Evolutionary conservation across 306 rosid species (phyloP).

Genomic region (Acacia crassicarpa): DNA sequence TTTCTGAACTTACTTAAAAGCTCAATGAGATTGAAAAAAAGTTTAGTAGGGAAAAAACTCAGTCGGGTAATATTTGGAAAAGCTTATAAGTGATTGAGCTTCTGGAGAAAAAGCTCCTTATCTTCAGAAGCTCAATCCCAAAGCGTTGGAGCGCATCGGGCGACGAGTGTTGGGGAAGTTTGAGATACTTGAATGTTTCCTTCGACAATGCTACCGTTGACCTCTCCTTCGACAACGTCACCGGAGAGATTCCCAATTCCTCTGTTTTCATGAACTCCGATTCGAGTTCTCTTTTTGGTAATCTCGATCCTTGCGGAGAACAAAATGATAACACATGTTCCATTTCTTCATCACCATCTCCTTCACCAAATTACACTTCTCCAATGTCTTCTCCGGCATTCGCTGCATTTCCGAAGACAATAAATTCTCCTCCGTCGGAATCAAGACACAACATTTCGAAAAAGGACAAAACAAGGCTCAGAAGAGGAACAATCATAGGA

Average conservation of each 20-base stretch:
- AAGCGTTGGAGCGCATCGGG: no score
- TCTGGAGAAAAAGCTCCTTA: no score
- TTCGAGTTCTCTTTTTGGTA: conserved; percentile 49
- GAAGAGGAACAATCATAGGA: conserved; percentile 56
- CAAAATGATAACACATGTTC: conserved; percentile 52
- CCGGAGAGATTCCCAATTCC: conserved; percentile 62
- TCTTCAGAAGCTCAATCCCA: no score
- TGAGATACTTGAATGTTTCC: conserved; percentile 63
- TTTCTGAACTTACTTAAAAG: no score
- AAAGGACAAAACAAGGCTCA: conserved; percentile 41
- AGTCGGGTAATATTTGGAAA: no score
- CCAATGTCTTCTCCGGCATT: conserved; percentile 80
- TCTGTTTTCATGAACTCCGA: conserved; percentile 46
- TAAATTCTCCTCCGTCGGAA: conserved; percentile 44
- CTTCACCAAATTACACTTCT: conserved; percentile 35
- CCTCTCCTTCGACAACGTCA: conserved; percentile 68
- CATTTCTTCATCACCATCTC: conserved; percentile 57
- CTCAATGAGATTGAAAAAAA: no score
- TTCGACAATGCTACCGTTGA: conserved; percentile 72
- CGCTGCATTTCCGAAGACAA: conserved; percentile 69
- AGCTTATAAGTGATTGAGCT: no score
- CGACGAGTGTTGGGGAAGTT: conserved; percentile 8
- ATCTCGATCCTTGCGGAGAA: conserved; percentile 62
- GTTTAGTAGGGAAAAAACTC: no score
- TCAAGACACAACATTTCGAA: conserved; percentile 13